These are phyloP conservation scores for Citrus hindsii DNA, from an alignment of 345 rosid species.

Conservation along the genomic window DNA sequence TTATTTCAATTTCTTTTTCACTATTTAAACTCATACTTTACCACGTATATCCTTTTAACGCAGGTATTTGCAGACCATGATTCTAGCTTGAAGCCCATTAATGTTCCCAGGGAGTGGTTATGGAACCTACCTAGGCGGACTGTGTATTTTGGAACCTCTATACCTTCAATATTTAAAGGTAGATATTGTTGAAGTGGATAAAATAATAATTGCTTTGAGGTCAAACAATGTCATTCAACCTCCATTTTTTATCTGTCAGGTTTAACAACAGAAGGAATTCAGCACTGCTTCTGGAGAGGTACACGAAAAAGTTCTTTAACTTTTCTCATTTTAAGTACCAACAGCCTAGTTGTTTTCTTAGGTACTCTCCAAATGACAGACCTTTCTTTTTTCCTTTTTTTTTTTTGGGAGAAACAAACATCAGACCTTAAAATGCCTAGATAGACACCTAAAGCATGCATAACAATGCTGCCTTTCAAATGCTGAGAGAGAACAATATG, in stretches of 20 bases:
- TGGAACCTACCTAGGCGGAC: constrained; percentile 81
- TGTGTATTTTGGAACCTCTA: constrained; percentile 89
- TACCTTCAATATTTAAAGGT: constrained; percentile 93
- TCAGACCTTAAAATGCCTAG: neutral
- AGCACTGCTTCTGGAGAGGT: constrained; percentile 98
- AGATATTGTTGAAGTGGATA: constrained; percentile 7
- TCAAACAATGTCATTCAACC: constrained; percentile 7
- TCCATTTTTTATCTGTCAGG: constrained; percentile 37
- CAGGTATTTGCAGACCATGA: constrained; percentile 97
- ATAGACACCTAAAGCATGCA: neutral
- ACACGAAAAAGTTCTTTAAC: constrained; percentile 10
- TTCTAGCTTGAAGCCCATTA: constrained; percentile 70
- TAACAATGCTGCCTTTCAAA: neutral
- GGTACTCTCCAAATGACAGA: neutral
- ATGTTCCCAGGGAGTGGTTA: constrained; percentile 71
- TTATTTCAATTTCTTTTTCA: constrained; percentile 2
- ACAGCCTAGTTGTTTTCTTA: constrained; percentile 3
- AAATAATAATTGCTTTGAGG: neutral
- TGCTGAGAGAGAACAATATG: neutral
- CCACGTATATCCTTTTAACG: neutral
- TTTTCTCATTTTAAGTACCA: neutral
- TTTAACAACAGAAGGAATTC: constrained; percentile 74
- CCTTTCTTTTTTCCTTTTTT: too few relatives aligned
- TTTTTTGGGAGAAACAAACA: neutral
- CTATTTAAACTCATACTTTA: neutral